phyloP scores from a whole-genome alignment of 2,329 filamentous ascomycete species.

The Aspergillus calidoustus region DNA sequence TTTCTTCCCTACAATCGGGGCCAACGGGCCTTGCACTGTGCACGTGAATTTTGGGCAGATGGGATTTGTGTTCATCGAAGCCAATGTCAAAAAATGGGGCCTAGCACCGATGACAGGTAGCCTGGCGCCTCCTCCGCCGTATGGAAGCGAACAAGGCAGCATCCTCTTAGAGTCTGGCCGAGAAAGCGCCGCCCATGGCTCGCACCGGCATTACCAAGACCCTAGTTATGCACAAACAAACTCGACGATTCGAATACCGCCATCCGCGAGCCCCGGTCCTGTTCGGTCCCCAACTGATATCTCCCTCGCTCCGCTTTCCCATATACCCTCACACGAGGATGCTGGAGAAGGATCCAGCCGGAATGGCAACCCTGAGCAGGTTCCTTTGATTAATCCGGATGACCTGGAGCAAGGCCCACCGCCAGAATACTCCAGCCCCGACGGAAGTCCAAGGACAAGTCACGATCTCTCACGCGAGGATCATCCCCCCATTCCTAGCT shows the following conservation, averaged over 20 bases:
- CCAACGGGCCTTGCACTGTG: conserved; percentile 87
- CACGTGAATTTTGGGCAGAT: conserved; percentile 98
- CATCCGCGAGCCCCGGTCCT: conserved; percentile 85
- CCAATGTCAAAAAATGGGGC: conserved; percentile 99
- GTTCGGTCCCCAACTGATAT: conserved; percentile 93
- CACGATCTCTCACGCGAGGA: conserved; percentile 56
- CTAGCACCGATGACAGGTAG: conserved; percentile 94
- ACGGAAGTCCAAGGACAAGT: conserved; percentile 60
- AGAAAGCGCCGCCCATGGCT: conserved; percentile 52
- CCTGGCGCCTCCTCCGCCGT: conserved; percentile 91
- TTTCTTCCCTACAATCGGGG: conserved; percentile 96
- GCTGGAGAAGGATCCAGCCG: conserved; percentile 73
- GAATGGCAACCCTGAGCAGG: conserved; percentile 29
- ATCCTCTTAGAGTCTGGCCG: conserved; percentile 88
- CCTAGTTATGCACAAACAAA: conserved; percentile 76
- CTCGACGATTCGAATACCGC: conserved; percentile 73
- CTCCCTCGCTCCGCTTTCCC: conserved; percentile 83
- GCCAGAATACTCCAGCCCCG: conserved; percentile 60
- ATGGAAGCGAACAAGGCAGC: conserved; percentile 95
- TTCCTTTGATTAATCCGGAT: conserved; percentile 34
- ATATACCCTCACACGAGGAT: conserved; percentile 68
- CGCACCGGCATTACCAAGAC: conserved; percentile 51
- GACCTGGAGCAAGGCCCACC: conserved; percentile 38
- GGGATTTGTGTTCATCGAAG: conserved; percentile 98
- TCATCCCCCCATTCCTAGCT: conserved; percentile 78